A percentile compares a stretch with the other conserved stretches of the same genome.
Conservation (phyloP, 345 rosid genomes). For the Populus euphratica region DNA sequence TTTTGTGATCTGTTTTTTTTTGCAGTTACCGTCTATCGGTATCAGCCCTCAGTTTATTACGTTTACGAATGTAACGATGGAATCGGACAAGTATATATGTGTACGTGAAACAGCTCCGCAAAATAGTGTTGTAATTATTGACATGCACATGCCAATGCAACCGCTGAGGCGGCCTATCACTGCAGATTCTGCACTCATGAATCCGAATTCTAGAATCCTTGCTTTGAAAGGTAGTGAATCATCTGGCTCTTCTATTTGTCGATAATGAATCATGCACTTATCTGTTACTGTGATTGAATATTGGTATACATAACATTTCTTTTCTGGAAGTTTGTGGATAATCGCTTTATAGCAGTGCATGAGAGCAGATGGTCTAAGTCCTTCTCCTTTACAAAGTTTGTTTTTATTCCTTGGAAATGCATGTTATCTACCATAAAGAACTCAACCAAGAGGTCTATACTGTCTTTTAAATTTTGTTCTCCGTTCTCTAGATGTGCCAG, state of each 20-base stretch:
- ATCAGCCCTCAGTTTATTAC: slow-evolving; percentile 74
- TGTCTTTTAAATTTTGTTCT: too few relatives aligned
- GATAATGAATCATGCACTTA: not conserved
- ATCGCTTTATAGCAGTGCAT: not conserved
- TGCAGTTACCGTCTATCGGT: slow-evolving; percentile 71
- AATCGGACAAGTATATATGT: slow-evolving; percentile 82
- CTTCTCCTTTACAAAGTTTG: not conserved
- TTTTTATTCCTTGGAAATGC: not conserved
- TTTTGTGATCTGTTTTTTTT: slow-evolving; percentile 14
- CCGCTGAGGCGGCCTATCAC: slow-evolving; percentile 81
- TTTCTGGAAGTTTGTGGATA: not conserved
- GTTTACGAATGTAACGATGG: slow-evolving; percentile 81
- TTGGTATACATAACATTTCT: not conserved
- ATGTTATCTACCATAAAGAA: not conserved
- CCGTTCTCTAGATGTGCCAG: too few relatives aligned
- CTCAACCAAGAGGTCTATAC: not conserved
- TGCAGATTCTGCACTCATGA: slow-evolving; percentile 81
- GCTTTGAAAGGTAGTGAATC: slow-evolving; percentile 14
- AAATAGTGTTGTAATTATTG: slow-evolving; percentile 73
- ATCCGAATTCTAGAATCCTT: slow-evolving; percentile 77
- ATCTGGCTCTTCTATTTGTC: not conserved
- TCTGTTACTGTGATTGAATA: not conserved
- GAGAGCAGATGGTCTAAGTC: not conserved
- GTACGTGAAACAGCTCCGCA: slow-evolving; percentile 87
- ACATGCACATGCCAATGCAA: slow-evolving; percentile 82